phyloP scores from a whole-genome alignment of 352 stramenopile species.

The Phytophthora fragariae region DNA sequence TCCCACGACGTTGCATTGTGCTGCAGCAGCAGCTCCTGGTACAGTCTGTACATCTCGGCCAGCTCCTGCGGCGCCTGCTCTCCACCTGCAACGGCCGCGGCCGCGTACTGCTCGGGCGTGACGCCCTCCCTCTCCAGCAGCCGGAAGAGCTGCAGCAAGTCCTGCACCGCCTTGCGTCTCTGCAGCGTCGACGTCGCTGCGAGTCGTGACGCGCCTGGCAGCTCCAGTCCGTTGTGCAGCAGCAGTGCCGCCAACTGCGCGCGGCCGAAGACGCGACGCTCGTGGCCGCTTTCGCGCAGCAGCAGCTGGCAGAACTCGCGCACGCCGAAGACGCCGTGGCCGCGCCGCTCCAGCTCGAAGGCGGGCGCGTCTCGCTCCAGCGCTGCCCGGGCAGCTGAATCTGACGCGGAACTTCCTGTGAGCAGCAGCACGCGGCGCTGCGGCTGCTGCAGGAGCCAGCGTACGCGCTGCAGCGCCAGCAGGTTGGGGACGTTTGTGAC shows the following conservation, averaged over 20 bases:
- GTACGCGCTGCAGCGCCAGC: slow-evolving; percentile 42
- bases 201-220: slow-evolving; percentile 49
- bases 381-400: slow-evolving; percentile 34
- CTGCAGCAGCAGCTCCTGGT: slow-evolving; percentile 58
- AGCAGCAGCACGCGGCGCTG: slow-evolving; percentile 51
- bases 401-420: slow-evolving; percentile 29
- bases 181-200: slow-evolving; percentile 59
- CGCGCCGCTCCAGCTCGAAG: slow-evolving; percentile 73
- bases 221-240: slow-evolving; percentile 52
- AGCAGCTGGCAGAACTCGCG: slow-evolving; percentile 74
- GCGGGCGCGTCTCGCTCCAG: slow-evolving; percentile 49
- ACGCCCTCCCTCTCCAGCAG: slow-evolving; percentile 72
- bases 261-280: slow-evolving; percentile 58
- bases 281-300: slow-evolving; percentile 65
- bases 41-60: slow-evolving; percentile 57
- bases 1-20: slow-evolving; percentile 76
- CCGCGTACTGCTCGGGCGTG: slow-evolving; percentile 47
- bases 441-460: slow-evolving; percentile 40
- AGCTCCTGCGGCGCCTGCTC: slow-evolving; percentile 37
- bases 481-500: slow-evolving; percentile 35
- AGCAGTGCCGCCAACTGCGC: slow-evolving; percentile 61
- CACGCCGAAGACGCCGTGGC: slow-evolving; percentile 62
- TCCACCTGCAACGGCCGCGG: slow-evolving; percentile 14
- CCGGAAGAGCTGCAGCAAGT: slow-evolving; percentile 78
- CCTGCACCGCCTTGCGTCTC: slow-evolving; percentile 55